These are phyloP conservation scores for Cokeromyces recurvatus DNA, from an alignment of 371 early-diverging fungal genomes.

Conservation along the genomic window DNA sequence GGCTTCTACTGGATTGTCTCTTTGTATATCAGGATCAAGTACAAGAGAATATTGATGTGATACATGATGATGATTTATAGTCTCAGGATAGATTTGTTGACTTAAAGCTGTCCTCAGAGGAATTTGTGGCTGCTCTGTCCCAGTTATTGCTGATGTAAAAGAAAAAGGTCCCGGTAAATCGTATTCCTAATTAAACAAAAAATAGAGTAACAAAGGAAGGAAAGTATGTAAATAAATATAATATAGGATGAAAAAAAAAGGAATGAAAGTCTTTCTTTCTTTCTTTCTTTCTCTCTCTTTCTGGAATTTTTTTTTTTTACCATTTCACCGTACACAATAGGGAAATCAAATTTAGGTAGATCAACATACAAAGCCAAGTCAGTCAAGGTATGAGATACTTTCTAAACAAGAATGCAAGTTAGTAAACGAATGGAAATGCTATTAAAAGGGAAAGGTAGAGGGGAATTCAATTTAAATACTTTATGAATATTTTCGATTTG, in stretches of 20 bases:
- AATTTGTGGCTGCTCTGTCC: background rate
- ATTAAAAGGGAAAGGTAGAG: background rate
- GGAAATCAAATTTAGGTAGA: slow-evolving; percentile 92
- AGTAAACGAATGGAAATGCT: background rate
- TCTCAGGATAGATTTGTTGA: slow-evolving; percentile 19
- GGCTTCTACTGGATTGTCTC: slow-evolving; percentile 92
- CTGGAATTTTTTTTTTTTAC: no score
- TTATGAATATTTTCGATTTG: slow-evolving; percentile 76
- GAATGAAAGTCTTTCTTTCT: no score
- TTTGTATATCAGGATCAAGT: slow-evolving; percentile 66
- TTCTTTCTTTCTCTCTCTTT: no score
- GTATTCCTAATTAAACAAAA: slow-evolving; percentile 31
- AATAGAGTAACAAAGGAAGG: no score
- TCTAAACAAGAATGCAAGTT: slow-evolving; percentile 19
- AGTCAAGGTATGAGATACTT: slow-evolving; percentile 49
- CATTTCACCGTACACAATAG: slow-evolving; percentile 84
- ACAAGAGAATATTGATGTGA: slow-evolving; percentile 34
- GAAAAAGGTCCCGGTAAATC: slow-evolving; percentile 22
- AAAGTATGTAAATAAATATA: no score
- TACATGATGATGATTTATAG: background rate
- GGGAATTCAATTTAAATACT: slow-evolving; percentile 27
- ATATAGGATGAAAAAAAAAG: no score
- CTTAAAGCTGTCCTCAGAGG: slow-evolving; percentile 27
- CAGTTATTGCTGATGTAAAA: background rate
- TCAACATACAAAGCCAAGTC: slow-evolving; percentile 78